Evolutionary conservation across 192 early-diverging fungal species (phyloP), one percentile per base, ranked within the genome.

Genomic region (Coemansia sp.): DNA sequence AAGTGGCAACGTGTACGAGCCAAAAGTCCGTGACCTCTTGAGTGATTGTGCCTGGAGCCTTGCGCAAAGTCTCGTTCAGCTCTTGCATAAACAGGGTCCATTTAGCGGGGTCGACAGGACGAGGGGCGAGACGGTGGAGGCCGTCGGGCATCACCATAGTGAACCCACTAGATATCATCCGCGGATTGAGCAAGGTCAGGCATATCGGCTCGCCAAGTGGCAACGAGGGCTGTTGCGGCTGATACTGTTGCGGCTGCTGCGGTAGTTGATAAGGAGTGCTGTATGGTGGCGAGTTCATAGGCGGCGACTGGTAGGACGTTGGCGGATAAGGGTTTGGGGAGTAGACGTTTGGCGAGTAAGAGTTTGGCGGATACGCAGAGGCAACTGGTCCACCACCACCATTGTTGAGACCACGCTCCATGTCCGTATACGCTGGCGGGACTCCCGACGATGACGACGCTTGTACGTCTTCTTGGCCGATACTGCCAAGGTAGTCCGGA

Each of bases 1-100:
- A 55, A 0, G 74, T 76, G 9, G 29, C 73, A 46, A 72, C 3
- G 42, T 64, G 59, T 44, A 73, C 53, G 0, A 81, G 38, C 74
- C 78, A 81, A 38, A 72, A 69, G 17, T 67, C 44, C 1, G 78
- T 53, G 12, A 76, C 37, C 5, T 60, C 67, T 3, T 69, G 68
- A 4, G 67, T 17, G 10, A 81, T n/a, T 2, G 73, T 37, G 2
- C 78, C 78, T 0, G 78, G 78, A 7, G 74, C 46, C 55, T 73
- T 72, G 45, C 4, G 31, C 42, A 81, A 48, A 5, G 29, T n/a
- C 12, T 68, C 64, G 64, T 81, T 81, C 23, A 81, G 51, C 27
- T 81, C 59, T 12, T 57, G 62, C 14, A 77, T 69, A 39, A 77
- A 77, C 36, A 41, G 12, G 1, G 63, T 50, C 76, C 76, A 77